Evolutionary conservation across 495 filamentous ascomycete species (phyloP), one percentile per base, ranked within the genome.

Genomic region (Aspergillus olivimuriae): DNA sequence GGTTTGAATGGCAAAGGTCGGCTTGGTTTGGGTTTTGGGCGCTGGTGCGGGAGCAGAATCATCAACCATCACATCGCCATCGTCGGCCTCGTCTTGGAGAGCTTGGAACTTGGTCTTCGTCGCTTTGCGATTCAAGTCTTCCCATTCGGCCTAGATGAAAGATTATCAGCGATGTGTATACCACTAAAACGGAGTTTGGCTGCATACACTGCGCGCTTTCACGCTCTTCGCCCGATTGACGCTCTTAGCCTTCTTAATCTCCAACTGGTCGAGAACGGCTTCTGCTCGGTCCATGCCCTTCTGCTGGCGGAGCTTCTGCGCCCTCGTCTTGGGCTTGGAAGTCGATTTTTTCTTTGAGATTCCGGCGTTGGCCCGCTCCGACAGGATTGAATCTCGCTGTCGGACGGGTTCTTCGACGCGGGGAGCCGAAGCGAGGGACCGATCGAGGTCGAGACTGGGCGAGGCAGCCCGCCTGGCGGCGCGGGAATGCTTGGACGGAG

Each of bases 241-340:
- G 63, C 84, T 89, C 55, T 79, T 79, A 41, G 77, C 68, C 34
- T 86, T 68, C 58, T 90, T 94, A 41, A 68, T 72, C 56, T 83
- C 78, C 40, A 78, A 70, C 55, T 81, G 81, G 53, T 88, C 86
- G 59, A 81, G 66, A 51, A 83, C 66, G 5, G 73, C 73, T 51
- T 85, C 85, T 24, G 86, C 89, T 45, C 79, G 75, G 55, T 90
- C 86, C 51, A 89, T 70, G 19, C 68, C 81, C 63, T 82, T 85
- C 54, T 87, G 78, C 22, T 85, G 76, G 35, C 88, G 70, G 55
- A 74, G 58, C 8, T 77, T 74, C 48, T 88, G 84, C 43, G 79
- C 78, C 51, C 75, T 71, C 41, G 79, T 82, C 46, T 84, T 43
- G 3, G 68, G 67, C 44, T 79, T 74, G 16, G 75, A 73, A 46